Base-by-base conservation (phyloP, 2,329 filamentous ascomycete species). In the Aspergillus cejpii region DNA sequence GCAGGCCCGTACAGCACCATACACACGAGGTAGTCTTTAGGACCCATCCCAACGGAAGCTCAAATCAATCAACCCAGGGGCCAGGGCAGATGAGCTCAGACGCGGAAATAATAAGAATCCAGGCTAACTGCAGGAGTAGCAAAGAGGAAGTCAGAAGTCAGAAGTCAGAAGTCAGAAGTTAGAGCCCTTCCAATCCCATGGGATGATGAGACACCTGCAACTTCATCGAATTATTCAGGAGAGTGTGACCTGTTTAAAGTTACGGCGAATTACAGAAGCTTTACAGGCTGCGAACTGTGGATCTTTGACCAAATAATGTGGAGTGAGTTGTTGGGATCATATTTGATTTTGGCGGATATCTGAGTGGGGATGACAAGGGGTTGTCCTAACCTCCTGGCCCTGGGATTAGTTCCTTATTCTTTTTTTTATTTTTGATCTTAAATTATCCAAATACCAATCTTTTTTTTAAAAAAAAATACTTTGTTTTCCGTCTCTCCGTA, bases 261-360 rank as follows among this genome's bases (percentile, higher is more conserved):
- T 59, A 59, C 57, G 54, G 57, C 51, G 57, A 56, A 57, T 59
- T 59, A 59, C 56, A 53, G 50, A 50, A 51, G 52, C 51, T 55
- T 58, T 58, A 59, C 55, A 41, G 48, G 50, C 52, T 54, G 54
- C 54, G 55, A 59, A 59, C 55, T 59, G 57, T 52, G 57, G 57
- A 59, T 59, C 56, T 54, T 58, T 54, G 47, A 55, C 47, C 38
- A 53, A 54, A 45, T 20, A 20, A 19, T 56, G 52, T 55, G 54
- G 55, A 57, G 56, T 55, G 51, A 47, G 50, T 53, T 34, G 15
- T 34, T 56, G 47, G 49, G 48, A 55, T 54, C 51, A 56, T 54
- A 52, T 53, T 24, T 52, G 48, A 52, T 47, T 49, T 54, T 54
- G 46, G 51, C 51, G 53, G 51, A 51, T 54, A 55, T 56, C 50